Base-by-base conservation (phyloP, 1,284 basidiomycete genomes). In the Ustilago crameri region DNA sequence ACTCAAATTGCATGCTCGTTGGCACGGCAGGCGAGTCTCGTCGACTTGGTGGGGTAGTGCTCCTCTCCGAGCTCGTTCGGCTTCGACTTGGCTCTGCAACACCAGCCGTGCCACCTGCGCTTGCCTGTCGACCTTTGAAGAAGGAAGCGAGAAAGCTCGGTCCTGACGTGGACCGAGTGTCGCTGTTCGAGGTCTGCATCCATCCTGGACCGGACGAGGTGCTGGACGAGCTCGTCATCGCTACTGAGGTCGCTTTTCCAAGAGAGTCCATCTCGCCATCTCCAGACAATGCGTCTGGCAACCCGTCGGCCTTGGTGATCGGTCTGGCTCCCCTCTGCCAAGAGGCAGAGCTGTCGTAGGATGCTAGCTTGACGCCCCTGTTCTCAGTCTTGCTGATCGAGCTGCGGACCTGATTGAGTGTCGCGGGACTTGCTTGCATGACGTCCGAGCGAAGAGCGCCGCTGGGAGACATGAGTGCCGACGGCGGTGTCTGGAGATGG, bases 161-260 rank as follows among this genome's bases (percentile, higher is more conserved):
- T 0, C 53, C 56, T 3, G 61, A 60, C 1, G 56, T 40, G 14
- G 63, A 62, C 18, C 59, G 51, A 12, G 48, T 44, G 15, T 72
- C 69, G 46, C 51, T 64, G 38, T 34, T 59, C 17, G 69, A 60
- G 5, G 69, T 64, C 35, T 67, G 69, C 37, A 42, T 45, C 69
- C 69, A 72, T 8, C 69, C 69, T 7, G 69, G 69, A 9, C 69
- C 69, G 3, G 64, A 71, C 10, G 26, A 47, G 4, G 41, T 51
- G 20, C 17, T 34, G 3, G 56, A 26, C 0, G 50, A 23, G 37
- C 30, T 50, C 12, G 35, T 37, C 10, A 12, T 27, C 5, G 35
- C 14, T 17, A 14, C 32, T 5, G 26, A 26, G 24, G 10, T 45
- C 10, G 35, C 27, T 7, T 22, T 48, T 9, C 26, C 48, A 5